Conservation (phyloP, 208 protist genomes). For the Trypanosoma brucei region DNA sequence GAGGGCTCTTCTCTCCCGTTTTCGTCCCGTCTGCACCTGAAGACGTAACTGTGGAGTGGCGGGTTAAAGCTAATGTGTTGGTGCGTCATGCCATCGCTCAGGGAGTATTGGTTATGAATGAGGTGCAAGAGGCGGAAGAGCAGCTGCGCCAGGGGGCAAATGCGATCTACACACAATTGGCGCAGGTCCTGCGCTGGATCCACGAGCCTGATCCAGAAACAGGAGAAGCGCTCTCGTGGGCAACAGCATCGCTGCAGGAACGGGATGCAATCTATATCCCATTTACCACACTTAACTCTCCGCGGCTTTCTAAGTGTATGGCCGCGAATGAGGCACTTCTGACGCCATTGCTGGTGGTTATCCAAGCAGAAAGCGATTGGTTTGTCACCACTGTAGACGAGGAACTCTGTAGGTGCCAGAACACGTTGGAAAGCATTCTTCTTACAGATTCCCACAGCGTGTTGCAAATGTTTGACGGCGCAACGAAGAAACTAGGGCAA, state of each 20-base stretch:
- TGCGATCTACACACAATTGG: slow-evolving; percentile 24
- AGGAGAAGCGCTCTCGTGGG: slow-evolving; percentile 31
- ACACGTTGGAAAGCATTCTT: slow-evolving; percentile 36
- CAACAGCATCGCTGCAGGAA: slow-evolving; percentile 11
- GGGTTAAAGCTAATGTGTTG: slow-evolving; percentile 76
- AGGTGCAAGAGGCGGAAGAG: slow-evolving; percentile 29
- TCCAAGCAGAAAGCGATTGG: slow-evolving; percentile 57
- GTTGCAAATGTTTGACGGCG: slow-evolving; percentile 48
- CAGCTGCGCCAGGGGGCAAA: slow-evolving; percentile 26
- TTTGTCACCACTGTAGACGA: slow-evolving; percentile 41
- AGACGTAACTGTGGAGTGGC: slow-evolving; percentile 77
- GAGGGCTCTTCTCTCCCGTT: slow-evolving; percentile 26
- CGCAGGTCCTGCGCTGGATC: slow-evolving; percentile 34
- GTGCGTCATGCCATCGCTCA: slow-evolving; percentile 54
- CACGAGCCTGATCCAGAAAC: slow-evolving; percentile 33
- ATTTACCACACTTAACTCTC: slow-evolving; percentile 24
- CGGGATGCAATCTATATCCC: slow-evolving; percentile 36
- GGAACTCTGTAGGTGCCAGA: slow-evolving; percentile 36
- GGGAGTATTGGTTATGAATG: slow-evolving; percentile 32
- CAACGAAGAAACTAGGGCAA: slow-evolving; percentile 44
- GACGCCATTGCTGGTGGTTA: slow-evolving; percentile 20
- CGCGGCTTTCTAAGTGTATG: slow-evolving; percentile 22
- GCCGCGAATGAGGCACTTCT: slow-evolving; percentile 8
- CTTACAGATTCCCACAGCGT: slow-evolving; percentile 44
- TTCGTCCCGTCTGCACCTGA: slow-evolving; percentile 34